Base-by-base conservation (phyloP, 2,329 filamentous ascomycete genomes). In the Trichoderma koningii region DNA sequence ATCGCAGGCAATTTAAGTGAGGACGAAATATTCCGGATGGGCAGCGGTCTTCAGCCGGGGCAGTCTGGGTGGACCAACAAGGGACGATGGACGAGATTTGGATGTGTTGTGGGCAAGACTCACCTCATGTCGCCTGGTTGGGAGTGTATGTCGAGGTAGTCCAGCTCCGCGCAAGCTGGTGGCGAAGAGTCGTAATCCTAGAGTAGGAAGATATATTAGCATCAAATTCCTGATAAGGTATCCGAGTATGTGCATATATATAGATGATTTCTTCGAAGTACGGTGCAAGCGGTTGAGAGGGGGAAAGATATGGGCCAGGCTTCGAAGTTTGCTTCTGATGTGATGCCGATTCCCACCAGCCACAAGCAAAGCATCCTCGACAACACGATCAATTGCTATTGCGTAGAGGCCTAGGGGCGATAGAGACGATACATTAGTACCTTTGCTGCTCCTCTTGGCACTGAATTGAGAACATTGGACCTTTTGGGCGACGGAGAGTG, bases 171-270 rank as follows among this genome's bases (percentile, higher is more conserved):
- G 60, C 69, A 71, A 67, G 76, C 76, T 73, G 78, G 76, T 75
- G 82, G 79, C 75, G 83, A 82, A 74, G 81, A 78, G 76, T 83
- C 81, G 77, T 83, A 85, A 73, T 84, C 83, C 81, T 85, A 78
- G 41, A 38, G 50, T 74, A 79, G 70, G 69, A 74, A 68, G 55
- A 69, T 48, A 56, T 52, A 71, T 74, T 70, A 75, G 71, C 68
- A 62, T 64, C 57, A 65, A 60, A 50, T 51, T 66, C 55, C 19
- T 34, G n/a, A n/a, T 47, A 9, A 5, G 44, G n/a, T 64, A 59
- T 68, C 64, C 66, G 64, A 63, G 28, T 45, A 17, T 44, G n/a
- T 47, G 19, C 34, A 38, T 38, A 38, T 38, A 38, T 38, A 38
- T 38, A 38, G 34, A 38, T 10, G 34, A 1, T 38, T 38, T 41